Evolutionary conservation across 1,284 basidiomycete species (phyloP), one percentile per base, ranked within the genome.

Genomic region (Gymnopus androsaceus): DNA sequence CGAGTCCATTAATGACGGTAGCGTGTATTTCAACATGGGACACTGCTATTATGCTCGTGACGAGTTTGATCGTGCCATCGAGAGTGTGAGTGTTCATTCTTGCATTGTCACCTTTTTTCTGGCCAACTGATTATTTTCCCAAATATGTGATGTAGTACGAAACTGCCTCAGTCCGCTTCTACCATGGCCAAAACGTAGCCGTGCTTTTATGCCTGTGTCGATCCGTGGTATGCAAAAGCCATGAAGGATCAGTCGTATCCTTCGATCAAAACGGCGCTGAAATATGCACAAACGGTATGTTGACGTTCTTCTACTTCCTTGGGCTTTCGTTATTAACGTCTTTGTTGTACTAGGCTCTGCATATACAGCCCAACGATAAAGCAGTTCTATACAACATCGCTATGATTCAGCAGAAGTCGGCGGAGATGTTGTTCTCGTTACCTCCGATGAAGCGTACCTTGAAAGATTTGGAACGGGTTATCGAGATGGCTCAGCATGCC

Each of bases 361-460:
- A 91, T 64, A 70, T 94, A 19, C 84, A 88, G 63, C 93, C 94
- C 0, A 81, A 79, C 56, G 95, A 98, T 75, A 94, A 94, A 65
- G 90, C 92, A 4, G 87, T 90, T 51, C 62, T 92, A 40, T 98
- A 95, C 74, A 98, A 98, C 70, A 91, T 97, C 66, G 95, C 94
- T 53, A 94, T 97, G 88, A 93, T 98, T 34, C 87, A 95, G 70
- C 95, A 98, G 70, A 96, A 96, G 71, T 88, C 91, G 0, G 90
- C 92, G 0, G 94, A 97, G 69, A 82, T 97, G 74, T 74, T 97
- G 47, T 85, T 94, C 59, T 79, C 84, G 1, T 74, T 95, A 19
- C 79, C 81, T 2, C 81, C 88, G 0, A 76, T 84, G 14, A 93
- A 92, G 67, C 85, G 95, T 17, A 85, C 87, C 1, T 75, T 95